Evolutionary conservation across 495 filamentous ascomycete genomes (phyloP), one percentile per base, ranked within the genome.

Genomic region (Pyronema omphalodes): DNA sequence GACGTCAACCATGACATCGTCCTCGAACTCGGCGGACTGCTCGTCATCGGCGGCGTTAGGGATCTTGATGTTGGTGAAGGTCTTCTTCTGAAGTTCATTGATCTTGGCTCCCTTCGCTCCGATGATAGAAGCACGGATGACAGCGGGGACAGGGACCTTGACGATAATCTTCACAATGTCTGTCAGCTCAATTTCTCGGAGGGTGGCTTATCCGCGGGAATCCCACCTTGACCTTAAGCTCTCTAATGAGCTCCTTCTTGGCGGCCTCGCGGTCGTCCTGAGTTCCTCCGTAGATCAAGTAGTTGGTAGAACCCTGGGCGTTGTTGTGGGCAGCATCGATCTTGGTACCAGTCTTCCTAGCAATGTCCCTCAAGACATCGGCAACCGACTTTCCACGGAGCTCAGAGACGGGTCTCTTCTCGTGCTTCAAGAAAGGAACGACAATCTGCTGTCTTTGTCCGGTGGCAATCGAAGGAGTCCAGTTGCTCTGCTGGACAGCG

Each of bases 31-130:
- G 9, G 66, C 63, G 6, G 75, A 60, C 23, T 67, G 66, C 23
- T 67, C 59, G 39, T 67, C 60, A n/a, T 23, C 58, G 19, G 81
- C 80, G 11, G 71, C 71, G 64, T 84, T 89, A 12, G 88, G 88
- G 55, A 99, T 75, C 60, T 89, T 84, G 57, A 99, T 84, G 39
- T 79, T 78, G 14, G 91, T 88, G 47, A 88, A 86, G 0, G 85
- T 86, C 58, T 82, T 80, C 65, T 83, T 81, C 67, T 84, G 80
- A 51, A 99, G 78, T 34, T 81, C 78, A 64, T 93, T 86, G 61
- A 99, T 85, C 39, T 81, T 88, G n/a, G 83, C 73, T 52, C 93
- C 93, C 66, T 82, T 78, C 51, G 82, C 84, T 63, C 91, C 93
- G 66, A 99, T 95, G 65, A 99, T 85, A 66, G 86, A 79, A 11